These are phyloP conservation scores for Ogataea polymorpha DNA, from an alignment of 805 yeast genomes.

Conservation along the genomic window DNA sequence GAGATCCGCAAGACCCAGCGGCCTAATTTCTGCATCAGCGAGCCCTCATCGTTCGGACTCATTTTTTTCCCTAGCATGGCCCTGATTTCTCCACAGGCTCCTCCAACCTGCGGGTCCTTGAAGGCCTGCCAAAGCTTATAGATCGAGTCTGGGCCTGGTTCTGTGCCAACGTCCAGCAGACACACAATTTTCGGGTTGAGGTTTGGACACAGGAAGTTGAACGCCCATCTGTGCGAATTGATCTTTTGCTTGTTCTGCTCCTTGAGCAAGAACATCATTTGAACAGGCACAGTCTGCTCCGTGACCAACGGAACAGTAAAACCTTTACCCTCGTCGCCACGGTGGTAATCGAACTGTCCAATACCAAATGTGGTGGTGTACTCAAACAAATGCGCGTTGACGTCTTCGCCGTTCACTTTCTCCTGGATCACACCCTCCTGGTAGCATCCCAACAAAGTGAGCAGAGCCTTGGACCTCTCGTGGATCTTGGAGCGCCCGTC, in stretches of 20 bases:
- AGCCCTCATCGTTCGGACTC: constrained; percentile 31
- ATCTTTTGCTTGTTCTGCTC: constrained; percentile 88
- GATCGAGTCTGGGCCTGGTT: constrained; percentile 81
- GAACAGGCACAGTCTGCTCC: constrained; percentile 70
- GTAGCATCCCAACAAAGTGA: constrained; percentile 82
- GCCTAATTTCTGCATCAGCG: constrained; percentile 22
- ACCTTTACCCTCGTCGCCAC: constrained; percentile 46
- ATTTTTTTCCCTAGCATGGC: constrained; percentile 48
- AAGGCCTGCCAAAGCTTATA: constrained; percentile 89
- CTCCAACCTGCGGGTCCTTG: constrained; percentile 78
- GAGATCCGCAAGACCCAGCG: constrained; percentile 45
- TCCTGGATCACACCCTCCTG: constrained; percentile 95
- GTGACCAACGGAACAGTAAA: constrained; percentile 60
- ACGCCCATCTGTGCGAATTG: constrained; percentile 95
- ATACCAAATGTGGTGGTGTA: constrained; percentile 90
- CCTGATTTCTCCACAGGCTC: constrained; percentile 95
- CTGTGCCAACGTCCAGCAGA: constrained; percentile 90
- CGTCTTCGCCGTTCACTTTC: constrained; percentile 75
- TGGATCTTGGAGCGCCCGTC: constrained; percentile 88
- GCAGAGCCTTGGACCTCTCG: constrained; percentile 70
- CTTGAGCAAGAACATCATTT: constrained; percentile 80
- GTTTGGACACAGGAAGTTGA: constrained; percentile 83
- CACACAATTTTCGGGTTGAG: constrained; percentile 79
- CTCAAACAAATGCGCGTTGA: constrained; percentile 86
- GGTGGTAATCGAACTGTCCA: constrained; percentile 38